phyloP scores from a whole-genome alignment of 2,329 filamentous ascomycete species.

The Blumeriella jaapii region DNA sequence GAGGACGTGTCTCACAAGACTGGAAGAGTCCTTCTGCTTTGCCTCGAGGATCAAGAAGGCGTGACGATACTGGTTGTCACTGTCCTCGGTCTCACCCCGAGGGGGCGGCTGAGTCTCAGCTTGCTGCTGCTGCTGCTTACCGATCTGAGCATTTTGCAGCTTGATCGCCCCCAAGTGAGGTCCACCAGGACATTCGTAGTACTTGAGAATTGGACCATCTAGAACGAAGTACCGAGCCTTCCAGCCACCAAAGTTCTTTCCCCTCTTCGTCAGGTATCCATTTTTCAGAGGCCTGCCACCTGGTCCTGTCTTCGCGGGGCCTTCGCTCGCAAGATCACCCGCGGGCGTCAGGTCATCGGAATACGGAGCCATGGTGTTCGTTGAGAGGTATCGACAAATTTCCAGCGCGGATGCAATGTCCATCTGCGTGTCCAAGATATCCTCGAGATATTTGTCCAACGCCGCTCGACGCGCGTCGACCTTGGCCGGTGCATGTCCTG shows the following conservation, averaged over 20 bases:
- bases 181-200: constrained; percentile 85
- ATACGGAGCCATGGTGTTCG: constrained; percentile 49
- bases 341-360: constrained; percentile 40
- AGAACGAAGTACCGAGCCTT: constrained; percentile 71
- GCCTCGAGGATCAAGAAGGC: constrained; percentile 91
- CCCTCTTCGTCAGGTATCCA: constrained; percentile 90
- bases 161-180: constrained; percentile 90
- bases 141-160: constrained; percentile 80
- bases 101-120: constrained; percentile 49
- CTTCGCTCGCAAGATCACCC: constrained; percentile 29
- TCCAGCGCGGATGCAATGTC: constrained; percentile 66
- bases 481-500: constrained; percentile 84
- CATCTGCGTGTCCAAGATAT: constrained; percentile 70
- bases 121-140: constrained; percentile 65
- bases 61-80: constrained; percentile 90
- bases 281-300: constrained; percentile 63
- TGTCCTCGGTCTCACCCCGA: constrained; percentile 52
- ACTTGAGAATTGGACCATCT: constrained; percentile 64
- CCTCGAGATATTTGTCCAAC: constrained; percentile 76
- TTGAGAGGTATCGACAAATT: constrained; percentile 79
- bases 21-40: constrained; percentile 87
- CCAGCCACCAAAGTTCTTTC: constrained; percentile 98
- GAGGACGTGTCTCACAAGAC: constrained; percentile 81
- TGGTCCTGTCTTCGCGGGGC: constrained; percentile 37
- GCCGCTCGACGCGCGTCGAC: constrained; percentile 76